These are phyloP conservation scores for Rosa chinensis DNA, from an alignment of 306 rosid species.

Conservation along the genomic window DNA sequence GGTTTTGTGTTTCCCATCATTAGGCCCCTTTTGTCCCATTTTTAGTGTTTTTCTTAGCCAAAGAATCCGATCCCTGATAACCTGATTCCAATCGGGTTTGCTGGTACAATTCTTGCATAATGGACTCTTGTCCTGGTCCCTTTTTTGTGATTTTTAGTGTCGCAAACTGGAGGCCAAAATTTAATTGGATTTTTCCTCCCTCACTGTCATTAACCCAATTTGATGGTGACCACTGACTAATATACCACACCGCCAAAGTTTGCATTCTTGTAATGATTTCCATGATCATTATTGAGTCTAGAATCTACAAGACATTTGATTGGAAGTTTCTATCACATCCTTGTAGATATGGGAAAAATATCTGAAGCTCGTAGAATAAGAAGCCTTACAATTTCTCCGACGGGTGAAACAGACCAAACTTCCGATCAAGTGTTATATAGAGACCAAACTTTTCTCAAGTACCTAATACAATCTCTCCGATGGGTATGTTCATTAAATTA, in stretches of 20 bases:
- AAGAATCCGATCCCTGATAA: neutral
- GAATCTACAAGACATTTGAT: neutral
- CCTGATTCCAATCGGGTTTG: neutral
- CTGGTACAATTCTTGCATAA: neutral
- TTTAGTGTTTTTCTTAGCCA: too few relatives aligned
- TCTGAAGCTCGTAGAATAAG: neutral
- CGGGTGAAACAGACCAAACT: neutral
- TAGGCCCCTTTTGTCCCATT: neutral
- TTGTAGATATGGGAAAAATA: neutral
- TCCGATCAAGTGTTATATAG: too few relatives aligned
- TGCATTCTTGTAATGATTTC: neutral
- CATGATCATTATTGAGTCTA: neutral
- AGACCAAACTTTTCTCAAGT: too few relatives aligned
- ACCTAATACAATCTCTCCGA: too few relatives aligned
- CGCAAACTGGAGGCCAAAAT: neutral
- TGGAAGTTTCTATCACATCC: neutral
- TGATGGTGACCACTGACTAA: neutral
- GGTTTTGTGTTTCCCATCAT: neutral
- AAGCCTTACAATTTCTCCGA: neutral
- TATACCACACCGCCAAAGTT: neutral
- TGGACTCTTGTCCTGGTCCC: neutral
- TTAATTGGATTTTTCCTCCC: neutral
- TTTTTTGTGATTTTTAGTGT: too few relatives aligned
- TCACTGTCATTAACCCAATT: neutral
- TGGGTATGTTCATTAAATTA: too few relatives aligned